Evolutionary conservation across 2,329 filamentous ascomycete genomes (phyloP).

Genomic region (Ceratocystis smalleyi): DNA sequence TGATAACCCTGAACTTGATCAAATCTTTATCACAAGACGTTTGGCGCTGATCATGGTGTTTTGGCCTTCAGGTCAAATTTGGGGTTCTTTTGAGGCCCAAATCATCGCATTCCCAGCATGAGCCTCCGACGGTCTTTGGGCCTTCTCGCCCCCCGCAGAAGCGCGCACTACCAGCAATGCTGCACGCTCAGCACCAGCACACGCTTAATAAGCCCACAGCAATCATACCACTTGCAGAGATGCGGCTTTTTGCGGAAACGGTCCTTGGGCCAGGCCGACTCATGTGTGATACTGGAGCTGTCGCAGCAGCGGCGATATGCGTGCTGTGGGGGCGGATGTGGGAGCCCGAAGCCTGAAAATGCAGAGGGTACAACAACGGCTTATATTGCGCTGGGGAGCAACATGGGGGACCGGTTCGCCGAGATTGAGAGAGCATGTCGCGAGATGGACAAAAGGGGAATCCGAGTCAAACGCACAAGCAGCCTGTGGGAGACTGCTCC

Average conservation of each 20-base stretch:
- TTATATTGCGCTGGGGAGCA: constrained; percentile 83
- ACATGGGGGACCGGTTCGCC: constrained; percentile 68
- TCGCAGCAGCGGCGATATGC: background rate
- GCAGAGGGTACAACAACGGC: constrained; percentile 32
- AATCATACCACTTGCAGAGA: background rate
- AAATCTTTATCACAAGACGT: background rate
- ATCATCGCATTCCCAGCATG: background rate
- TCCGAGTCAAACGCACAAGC: constrained; percentile 66
- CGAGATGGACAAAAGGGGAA: constrained; percentile 57
- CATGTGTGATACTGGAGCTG: background rate
- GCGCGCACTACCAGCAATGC: background rate
- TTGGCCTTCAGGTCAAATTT: background rate
- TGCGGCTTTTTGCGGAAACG: background rate
- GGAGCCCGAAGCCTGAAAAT: constrained; percentile 21
- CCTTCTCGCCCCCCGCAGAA: background rate
- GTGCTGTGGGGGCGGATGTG: constrained; percentile 25
- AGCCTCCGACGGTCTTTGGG: background rate
- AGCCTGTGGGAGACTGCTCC: constrained; percentile 86
- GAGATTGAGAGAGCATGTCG: constrained; percentile 75
- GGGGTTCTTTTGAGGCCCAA: background rate
- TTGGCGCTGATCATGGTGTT: background rate
- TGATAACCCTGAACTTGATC: background rate
- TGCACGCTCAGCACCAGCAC: background rate
- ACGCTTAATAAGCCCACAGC: background rate
- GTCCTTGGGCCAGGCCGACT: background rate